A percentile compares a stretch with the other conserved stretches of the same genome.
Evolutionary conservation across 2,329 filamentous ascomycete genomes (phyloP).

Genomic region (Cladosporium sp.): DNA sequence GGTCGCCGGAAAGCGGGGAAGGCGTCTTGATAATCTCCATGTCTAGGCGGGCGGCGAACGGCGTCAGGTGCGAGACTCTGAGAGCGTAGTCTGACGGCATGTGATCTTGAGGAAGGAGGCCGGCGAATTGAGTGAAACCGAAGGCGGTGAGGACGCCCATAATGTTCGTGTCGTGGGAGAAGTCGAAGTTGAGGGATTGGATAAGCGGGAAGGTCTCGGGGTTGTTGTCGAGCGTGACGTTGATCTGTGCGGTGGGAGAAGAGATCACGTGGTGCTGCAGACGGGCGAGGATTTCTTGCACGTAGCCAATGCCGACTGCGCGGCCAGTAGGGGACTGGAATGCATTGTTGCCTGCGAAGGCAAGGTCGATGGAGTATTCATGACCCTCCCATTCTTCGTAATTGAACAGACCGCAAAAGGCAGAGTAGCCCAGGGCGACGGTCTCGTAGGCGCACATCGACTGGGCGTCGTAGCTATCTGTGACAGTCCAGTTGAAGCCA

Average conservation of each 20-base stretch:
- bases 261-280: constrained; percentile 54
- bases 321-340: constrained; percentile 62
- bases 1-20: constrained; percentile 52
- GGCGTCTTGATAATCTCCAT: constrained; percentile 68
- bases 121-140: constrained; percentile 62
- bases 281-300: constrained; percentile 66
- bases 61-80: constrained; percentile 60
- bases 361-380: constrained; percentile 63
- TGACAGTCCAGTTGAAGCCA: constrained; percentile 53
- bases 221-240: constrained; percentile 64
- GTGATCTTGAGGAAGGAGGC: constrained; percentile 49
- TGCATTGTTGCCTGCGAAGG: constrained; percentile 52
- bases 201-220: constrained; percentile 65
- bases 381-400: constrained; percentile 69
- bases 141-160: constrained; percentile 65
- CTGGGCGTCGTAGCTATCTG: constrained; percentile 62
- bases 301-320: constrained; percentile 67
- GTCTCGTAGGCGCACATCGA: constrained; percentile 72
- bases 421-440: constrained; percentile 67
- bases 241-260: constrained; percentile 42
- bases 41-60: constrained; percentile 66
- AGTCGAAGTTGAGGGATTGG: constrained; percentile 70
- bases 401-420: constrained; percentile 68
- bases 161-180: constrained; percentile 62
- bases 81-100: constrained; percentile 54